phyloP scores from a whole-genome alignment of 495 filamentous ascomycete genomes.

The Trichoderma virens region DNA sequence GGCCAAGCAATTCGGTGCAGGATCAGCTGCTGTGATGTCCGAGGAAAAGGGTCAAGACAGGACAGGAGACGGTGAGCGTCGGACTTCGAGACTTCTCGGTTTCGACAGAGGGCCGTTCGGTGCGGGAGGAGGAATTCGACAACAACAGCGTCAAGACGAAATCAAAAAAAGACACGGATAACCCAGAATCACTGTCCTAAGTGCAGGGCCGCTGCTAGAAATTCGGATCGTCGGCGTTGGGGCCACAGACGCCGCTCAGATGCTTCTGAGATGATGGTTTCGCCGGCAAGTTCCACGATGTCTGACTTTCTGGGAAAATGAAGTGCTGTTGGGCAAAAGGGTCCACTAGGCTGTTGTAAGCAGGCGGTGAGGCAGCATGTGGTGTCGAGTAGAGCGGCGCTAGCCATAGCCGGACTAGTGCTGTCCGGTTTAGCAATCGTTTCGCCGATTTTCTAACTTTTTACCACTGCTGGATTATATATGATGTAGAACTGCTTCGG shows the following conservation, averaged over 20 bases:
- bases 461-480: no score
- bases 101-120: not conserved
- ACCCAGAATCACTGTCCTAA: not conserved
- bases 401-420: not conserved
- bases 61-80: not conserved
- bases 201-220: not conserved
- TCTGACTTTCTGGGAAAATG: not conserved
- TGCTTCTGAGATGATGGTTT: not conserved
- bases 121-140: not conserved
- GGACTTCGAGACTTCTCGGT: constrained; percentile 8
- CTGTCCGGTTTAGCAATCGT: not conserved
- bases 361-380: not conserved
- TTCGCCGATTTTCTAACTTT: not conserved
- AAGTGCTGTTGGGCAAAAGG: constrained; percentile 2
- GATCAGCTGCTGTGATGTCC: not conserved
- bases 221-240: not conserved
- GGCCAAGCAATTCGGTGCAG: not conserved
- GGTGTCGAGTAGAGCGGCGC: not conserved
- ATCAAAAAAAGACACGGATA: not conserved
- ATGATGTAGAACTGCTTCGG: no score
- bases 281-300: not conserved
- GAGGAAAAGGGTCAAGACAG: not conserved
- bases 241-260: not conserved
- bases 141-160: not conserved
- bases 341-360: not conserved